Conservation (phyloP, 345 rosid species). For the Mallotus nudiflorus region DNA sequence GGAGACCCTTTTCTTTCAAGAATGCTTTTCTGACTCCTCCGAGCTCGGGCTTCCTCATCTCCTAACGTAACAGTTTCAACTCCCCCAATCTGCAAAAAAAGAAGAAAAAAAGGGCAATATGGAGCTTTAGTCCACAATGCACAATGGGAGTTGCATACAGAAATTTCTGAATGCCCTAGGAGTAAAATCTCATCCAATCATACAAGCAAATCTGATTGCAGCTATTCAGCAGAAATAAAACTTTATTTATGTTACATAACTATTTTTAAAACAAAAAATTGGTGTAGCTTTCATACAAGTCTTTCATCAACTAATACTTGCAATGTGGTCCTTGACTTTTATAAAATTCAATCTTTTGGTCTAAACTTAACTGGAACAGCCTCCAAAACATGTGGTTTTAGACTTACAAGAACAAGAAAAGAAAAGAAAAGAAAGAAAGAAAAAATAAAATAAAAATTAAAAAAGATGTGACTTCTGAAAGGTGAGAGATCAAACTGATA, state of each 20-base stretch:
- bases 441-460: background rate
- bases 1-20: conserved; percentile 70
- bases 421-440: too few species aligned
- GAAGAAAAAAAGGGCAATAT: background rate
- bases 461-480: background rate
- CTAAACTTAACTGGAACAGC: too few species aligned
- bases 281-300: too few species aligned
- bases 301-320: too few species aligned
- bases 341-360: too few species aligned
- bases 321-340: too few species aligned
- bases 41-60: conserved; percentile 63
- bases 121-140: background rate
- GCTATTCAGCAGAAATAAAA: too few species aligned
- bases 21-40: conserved; percentile 61
- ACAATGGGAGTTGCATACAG: background rate
- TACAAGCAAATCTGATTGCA: background rate
- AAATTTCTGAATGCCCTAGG: background rate
- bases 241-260: too few species aligned
- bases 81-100: conserved; percentile 57
- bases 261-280: too few species aligned
- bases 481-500: background rate
- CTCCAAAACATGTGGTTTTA: too few species aligned
- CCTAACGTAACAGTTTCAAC: conserved; percentile 62
- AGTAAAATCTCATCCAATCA: background rate
- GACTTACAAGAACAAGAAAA: too few species aligned